These are phyloP conservation scores for Boechera divaricarpa DNA, from an alignment of 345 rosid species.

Conservation along the genomic window DNA sequence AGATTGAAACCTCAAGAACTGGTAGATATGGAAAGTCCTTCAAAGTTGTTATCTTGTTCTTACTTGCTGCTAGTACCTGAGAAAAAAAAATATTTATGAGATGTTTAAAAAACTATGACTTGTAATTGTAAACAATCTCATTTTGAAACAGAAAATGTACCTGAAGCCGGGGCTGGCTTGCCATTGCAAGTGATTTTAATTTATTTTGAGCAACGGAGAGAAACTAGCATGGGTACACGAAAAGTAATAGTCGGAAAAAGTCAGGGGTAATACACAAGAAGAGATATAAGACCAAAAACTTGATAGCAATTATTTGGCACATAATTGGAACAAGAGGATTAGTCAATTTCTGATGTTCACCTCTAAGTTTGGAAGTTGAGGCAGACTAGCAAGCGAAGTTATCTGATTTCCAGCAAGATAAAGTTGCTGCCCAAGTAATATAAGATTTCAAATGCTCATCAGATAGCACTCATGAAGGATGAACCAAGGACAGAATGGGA, in stretches of 20 bases:
- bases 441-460: conserved; percentile 38
- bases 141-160: conserved; percentile 49
- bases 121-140: conserved; percentile 17
- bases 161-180: conserved; percentile 98
- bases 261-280: conserved; percentile 21
- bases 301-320: conserved; percentile 29
- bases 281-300: not conserved
- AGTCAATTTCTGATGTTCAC: conserved; percentile 49
- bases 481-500: conserved; percentile 22
- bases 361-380: conserved; percentile 97
- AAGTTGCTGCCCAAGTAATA: conserved; percentile 71
- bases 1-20: conserved; percentile 74
- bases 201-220: conserved; percentile 98
- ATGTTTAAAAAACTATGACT: conserved; percentile 13
- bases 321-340: conserved; percentile 13
- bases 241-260: not conserved
- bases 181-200: conserved; percentile 93
- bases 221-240: conserved; percentile 57
- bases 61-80: conserved; percentile 98
- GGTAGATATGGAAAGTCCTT: conserved; percentile 94
- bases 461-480: conserved; percentile 12
- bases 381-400: conserved; percentile 88
- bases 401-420: conserved; percentile 99
- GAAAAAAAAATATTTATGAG: conserved; percentile 20
- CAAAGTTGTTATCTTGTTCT: conserved; percentile 88